Percentiles rank a stretch among this genome's conserved stretches.
Evolutionary conservation across 2,329 filamentous ascomycete species (phyloP).

Genomic region (Claviceps quebecensis): DNA sequence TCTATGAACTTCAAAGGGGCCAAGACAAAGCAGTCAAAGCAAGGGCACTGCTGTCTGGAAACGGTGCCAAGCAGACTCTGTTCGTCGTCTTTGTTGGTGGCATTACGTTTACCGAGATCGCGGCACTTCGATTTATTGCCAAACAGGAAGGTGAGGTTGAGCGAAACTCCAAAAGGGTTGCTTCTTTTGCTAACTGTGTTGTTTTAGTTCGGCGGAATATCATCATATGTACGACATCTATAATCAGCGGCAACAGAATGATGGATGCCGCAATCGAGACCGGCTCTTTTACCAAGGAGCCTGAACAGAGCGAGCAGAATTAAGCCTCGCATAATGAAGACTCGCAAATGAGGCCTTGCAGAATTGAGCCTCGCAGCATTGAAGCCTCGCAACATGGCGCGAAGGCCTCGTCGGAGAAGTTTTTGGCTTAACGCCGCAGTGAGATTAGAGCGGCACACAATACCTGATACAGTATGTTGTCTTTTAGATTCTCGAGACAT

Average conservation of each 20-base stretch:
- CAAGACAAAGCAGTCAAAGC: conserved; percentile 88
- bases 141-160: conserved; percentile 52
- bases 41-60: conserved; percentile 67
- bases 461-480: neutral
- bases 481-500: neutral
- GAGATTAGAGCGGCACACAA: neutral
- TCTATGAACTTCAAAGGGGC: conserved; percentile 83
- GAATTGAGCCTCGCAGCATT: neutral
- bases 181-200: neutral
- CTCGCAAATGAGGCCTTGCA: neutral
- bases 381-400: neutral
- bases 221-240: conserved; percentile 82
- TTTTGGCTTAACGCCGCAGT: neutral
- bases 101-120: conserved; percentile 91
- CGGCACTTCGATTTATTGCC: conserved; percentile 80
- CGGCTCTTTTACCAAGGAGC: conserved; percentile 35
- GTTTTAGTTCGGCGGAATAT: conserved; percentile 57
- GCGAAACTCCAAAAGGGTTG: neutral
- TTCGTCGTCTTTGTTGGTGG: conserved; percentile 98
- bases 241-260: conserved; percentile 79
- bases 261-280: conserved; percentile 76
- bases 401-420: neutral
- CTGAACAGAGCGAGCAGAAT: conserved; percentile 2
- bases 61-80: conserved; percentile 66
- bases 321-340: neutral